Percentiles rank a stretch among this genome's conserved stretches.
These are phyloP conservation scores for Akanthomyces muscarius DNA, from an alignment of 2,329 filamentous ascomycete genomes.

Conservation along the genomic window DNA sequence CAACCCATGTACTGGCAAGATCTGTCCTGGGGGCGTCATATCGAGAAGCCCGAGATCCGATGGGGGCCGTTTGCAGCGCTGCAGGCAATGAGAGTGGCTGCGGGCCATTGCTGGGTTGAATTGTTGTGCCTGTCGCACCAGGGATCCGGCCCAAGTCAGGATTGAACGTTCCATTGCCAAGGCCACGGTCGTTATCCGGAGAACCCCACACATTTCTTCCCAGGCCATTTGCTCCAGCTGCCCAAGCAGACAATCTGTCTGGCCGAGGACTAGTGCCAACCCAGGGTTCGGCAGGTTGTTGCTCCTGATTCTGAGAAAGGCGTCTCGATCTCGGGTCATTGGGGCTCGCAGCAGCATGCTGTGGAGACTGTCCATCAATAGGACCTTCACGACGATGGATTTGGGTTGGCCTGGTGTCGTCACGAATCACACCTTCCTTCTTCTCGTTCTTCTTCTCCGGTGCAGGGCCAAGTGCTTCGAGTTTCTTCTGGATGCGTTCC, in stretches of 20 bases:
- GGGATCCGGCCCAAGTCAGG: constrained; percentile 53
- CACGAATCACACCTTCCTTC: constrained; percentile 45
- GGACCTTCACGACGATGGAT: constrained; percentile 32
- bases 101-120: constrained; percentile 37
- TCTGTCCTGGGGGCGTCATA: constrained; percentile 29
- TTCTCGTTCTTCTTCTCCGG: constrained; percentile 57
- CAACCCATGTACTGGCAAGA: constrained; percentile 40
- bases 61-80: constrained; percentile 24
- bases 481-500: constrained; percentile 67
- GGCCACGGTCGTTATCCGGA: constrained; percentile 64
- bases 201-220: constrained; percentile 70
- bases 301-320: constrained; percentile 31
- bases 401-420: constrained; percentile 33
- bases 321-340: constrained; percentile 25
- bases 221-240: constrained; percentile 38
- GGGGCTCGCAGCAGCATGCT: constrained; percentile 21
- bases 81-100: constrained; percentile 42
- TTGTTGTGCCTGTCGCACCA: constrained; percentile 32
- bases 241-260: constrained; percentile 52
- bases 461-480: constrained; percentile 64
- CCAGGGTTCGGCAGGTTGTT: constrained; percentile 36
- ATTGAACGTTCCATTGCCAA: constrained; percentile 75
- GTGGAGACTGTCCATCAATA: constrained; percentile 21
- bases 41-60: constrained; percentile 31
- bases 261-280: constrained; percentile 35